Base-by-base conservation (phyloP, 768 basidiomycete genomes). In the Termitomyces sp. region DNA sequence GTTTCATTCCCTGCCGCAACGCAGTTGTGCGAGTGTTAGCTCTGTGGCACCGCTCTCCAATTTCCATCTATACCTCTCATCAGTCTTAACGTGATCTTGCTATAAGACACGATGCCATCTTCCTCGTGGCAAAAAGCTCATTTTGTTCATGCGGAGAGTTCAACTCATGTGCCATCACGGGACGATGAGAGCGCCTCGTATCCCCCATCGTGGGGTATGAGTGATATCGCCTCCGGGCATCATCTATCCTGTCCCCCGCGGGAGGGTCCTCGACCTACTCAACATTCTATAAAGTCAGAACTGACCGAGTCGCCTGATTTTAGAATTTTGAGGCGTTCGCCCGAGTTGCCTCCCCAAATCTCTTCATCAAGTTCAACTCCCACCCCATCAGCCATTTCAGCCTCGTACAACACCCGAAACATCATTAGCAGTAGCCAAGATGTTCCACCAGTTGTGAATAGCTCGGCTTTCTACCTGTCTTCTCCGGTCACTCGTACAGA, bases 241-340 rank as follows among this genome's bases (percentile, higher is more conserved):
- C 47, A 49, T 25, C 16, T 23, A 25, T n/a, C 33, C 16, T 15
- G 36, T 27, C n/a, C 3, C 7, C n/a, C 16, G 35, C 48, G 48
- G 48, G 48, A 36, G n/a, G 48, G 27, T 4, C 2, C 35, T 6
- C 7, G n/a, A 23, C 48, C 23, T 50, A 38, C 41, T 23, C 58
- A 57, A 29, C 31, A 40, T 57, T 55, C 54, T 44, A 43, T 60
- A 10, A 60, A 79, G 63, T 66, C 71, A 69, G 70, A 75, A 72
- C 85, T 87, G 68, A 84, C 80, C 40, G 65, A 62, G 68, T 71
- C 70, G 63, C 68, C 68, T 69, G 72, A 73, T 78, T 77, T 70
- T 78, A 86, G 84, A 79, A 65, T 54, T 50, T 64, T 72, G 70
- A 77, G 81, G 82, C 77, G 70, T 68, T 75, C 71, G 57, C 63